Evolutionary conservation across 805 yeast genomes (phyloP).

Genomic region (Lipomyces orientalis): DNA sequence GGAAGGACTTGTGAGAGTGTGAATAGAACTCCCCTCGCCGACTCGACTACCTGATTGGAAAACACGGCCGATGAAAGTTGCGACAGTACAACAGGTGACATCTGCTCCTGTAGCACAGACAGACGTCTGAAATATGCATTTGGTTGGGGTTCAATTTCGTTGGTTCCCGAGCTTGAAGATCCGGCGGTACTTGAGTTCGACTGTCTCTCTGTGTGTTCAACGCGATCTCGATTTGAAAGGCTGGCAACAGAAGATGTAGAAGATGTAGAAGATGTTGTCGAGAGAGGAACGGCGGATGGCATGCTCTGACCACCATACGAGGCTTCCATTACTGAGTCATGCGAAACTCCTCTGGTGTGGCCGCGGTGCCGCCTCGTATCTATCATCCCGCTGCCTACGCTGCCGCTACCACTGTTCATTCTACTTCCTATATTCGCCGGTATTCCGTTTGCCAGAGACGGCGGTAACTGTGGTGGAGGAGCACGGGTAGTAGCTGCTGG

Average conservation of each 20-base stretch:
- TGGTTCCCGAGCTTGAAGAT: not conserved
- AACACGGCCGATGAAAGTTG: conserved; percentile 23
- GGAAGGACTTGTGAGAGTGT: conserved; percentile 39
- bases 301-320: conserved; percentile 5
- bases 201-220: not conserved
- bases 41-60: conserved; percentile 31
- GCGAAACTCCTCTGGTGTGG: conserved; percentile 39
- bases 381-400: not conserved
- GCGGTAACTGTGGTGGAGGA: conserved; percentile 19
- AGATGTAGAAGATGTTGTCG: conserved; percentile 5
- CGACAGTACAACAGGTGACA: conserved; percentile 18
- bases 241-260: conserved; percentile 1
- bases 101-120: conserved; percentile 36
- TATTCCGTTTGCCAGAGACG: not conserved
- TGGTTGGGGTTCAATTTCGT: conserved; percentile 34
- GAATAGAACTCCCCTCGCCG: conserved; percentile 39
- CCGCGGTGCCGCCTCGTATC: conserved; percentile 21
- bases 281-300: not conserved
- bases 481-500: not conserved
- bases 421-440: not conserved
- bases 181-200: not conserved
- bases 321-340: conserved; percentile 35
- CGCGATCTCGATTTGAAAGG: conserved; percentile 8
- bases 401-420: not conserved
- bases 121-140: conserved; percentile 40